Conservation (phyloP, 2,329 filamentous ascomycete genomes). For the Zarea fungicola region DNA sequence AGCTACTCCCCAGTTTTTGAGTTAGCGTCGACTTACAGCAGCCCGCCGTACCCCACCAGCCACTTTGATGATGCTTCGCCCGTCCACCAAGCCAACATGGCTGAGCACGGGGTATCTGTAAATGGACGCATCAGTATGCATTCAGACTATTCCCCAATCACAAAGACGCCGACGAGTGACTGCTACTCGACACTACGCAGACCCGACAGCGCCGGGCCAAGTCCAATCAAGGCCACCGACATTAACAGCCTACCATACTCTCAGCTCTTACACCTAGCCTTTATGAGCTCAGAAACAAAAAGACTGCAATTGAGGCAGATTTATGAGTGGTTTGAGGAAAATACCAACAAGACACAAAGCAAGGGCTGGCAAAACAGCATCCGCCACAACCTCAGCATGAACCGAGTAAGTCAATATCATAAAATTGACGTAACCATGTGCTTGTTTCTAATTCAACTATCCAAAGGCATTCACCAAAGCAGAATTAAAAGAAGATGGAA, state of each 20-base stretch:
- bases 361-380: conserved; percentile 94
- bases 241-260: conserved; percentile 59
- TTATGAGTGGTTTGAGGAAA: conserved; percentile 81
- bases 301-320: conserved; percentile 80
- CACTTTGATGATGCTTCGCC: not conserved
- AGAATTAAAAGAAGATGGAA: conserved; percentile 33
- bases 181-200: not conserved
- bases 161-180: not conserved
- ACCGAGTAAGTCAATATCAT: conserved; percentile 54
- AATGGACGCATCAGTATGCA: no score
- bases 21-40: not conserved
- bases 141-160: not conserved
- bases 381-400: conserved; percentile 94
- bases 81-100: not conserved
- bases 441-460: conserved; percentile 9
- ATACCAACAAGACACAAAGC: conserved; percentile 74
- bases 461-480: conserved; percentile 40
- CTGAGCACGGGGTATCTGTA: not conserved
- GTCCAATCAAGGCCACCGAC: no score
- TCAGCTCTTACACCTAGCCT: conserved; percentile 69
- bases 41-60: not conserved
- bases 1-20: not conserved
- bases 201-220: not conserved
- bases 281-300: conserved; percentile 60
- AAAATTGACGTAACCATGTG: not conserved